Base-by-base conservation (phyloP, 305 asterid genomes). In the Salvia sclarea region DNA sequence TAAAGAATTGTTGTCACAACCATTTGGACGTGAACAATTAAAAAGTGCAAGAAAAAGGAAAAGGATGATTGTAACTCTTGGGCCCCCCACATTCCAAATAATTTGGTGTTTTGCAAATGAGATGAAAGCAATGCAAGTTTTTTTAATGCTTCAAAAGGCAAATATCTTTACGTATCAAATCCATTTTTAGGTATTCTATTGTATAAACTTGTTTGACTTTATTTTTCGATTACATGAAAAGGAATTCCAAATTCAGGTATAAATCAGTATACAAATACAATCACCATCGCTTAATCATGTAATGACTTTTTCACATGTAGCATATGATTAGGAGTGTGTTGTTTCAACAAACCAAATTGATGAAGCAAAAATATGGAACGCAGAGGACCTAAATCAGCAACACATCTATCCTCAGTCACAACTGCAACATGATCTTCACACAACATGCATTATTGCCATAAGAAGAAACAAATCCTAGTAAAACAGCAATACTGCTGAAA, bases 61-160 rank as follows among this genome's bases (percentile, higher is more conserved):
- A 65, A 31, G 35, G 37, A 50, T 58, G 79, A 70, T 48, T 33
- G 66, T 6, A 64, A 75, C 76, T 11, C 20, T 28, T 50, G 2
- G 16, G 33, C n/a, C 28, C 45, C 37, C 17, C 25, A 57, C 58
- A 70, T 47, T 47, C 64, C 75, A 62, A 50, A 68, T 54, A 68
- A 35, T 61, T 62, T 62, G 61, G 38, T 31, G 45, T 38, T 41
- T 61, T 33, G 49, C 43, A 63, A 37, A 17, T 8, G 16, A 18
- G 49, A 54, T 68, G 47, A 56, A 18, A 54, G 10, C 56, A 66
- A 54, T 37, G 21, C 44, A 54, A 22, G 55, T 18, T 40, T 56
- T 56, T 52, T 52, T 3, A 52, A 20, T 20, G 3, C 37, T 20
- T 8, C 20, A 58, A 43, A 0, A 11, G 13, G 54, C 44, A 72